Conservation (phyloP, 192 early-diverging fungal species). For the Backusella australiensis region DNA sequence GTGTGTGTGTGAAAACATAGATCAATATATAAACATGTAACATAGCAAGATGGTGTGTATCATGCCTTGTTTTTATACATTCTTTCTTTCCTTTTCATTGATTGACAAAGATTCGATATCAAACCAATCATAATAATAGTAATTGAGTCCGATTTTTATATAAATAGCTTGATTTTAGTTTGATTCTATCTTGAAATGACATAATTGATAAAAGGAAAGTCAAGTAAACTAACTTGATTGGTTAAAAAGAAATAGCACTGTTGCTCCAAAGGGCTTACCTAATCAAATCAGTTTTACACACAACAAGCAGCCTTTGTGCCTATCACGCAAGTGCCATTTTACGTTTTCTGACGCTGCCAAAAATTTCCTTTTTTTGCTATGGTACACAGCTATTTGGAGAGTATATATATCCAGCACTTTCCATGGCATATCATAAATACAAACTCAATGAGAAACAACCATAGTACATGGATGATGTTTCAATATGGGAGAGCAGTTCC, state of each 20-base stretch:
- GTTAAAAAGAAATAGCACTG: neutral
- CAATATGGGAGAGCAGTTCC: neutral
- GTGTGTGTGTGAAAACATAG: neutral
- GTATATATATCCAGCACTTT: neutral
- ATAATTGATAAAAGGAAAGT: neutral
- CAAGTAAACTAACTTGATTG: neutral
- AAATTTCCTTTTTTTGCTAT: neutral
- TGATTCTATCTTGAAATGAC: neutral
- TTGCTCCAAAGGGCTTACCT: neutral
- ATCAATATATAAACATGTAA: neutral
- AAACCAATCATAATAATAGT: neutral
- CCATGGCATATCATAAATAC: neutral
- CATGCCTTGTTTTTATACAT: neutral
- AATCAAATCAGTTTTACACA: neutral
- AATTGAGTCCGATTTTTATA: neutral
- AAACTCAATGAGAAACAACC: neutral
- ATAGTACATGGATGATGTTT: neutral
- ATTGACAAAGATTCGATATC: neutral
- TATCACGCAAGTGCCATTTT: neutral
- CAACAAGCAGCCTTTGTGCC: neutral
- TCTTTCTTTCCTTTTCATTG: neutral
- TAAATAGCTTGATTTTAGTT: neutral
- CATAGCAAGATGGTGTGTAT: neutral
- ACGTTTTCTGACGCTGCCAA: neutral
- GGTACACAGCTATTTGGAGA: neutral